A percentile compares a stretch with the other conserved stretches of the same genome.
Evolutionary conservation across 2,329 filamentous ascomycete genomes (phyloP).

Genomic region (Fusarium metavorans): DNA sequence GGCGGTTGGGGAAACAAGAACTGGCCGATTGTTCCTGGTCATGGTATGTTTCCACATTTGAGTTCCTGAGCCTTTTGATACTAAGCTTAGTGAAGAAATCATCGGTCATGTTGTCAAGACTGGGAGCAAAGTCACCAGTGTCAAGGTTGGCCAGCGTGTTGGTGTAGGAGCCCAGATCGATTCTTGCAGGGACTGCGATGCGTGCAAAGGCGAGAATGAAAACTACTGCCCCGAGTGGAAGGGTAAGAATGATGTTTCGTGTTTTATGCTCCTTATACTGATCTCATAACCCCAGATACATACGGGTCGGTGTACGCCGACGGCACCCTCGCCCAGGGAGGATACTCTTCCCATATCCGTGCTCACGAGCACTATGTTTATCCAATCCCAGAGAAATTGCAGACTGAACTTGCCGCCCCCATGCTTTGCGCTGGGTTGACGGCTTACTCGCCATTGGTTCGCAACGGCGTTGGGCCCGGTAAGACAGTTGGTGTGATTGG

Average conservation of each 20-base stretch:
- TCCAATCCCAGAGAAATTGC: constrained; percentile 66
- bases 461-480: constrained; percentile 76
- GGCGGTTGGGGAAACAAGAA: constrained; percentile 54
- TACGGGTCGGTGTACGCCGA: constrained; percentile 69
- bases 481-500: constrained; percentile 77
- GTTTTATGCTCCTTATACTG: too few species aligned
- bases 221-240: constrained; percentile 70
- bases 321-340: constrained; percentile 74
- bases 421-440: constrained; percentile 85
- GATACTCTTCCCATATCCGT: constrained; percentile 64
- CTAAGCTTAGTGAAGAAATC: constrained; percentile 58
- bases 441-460: constrained; percentile 75
- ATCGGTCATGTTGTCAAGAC: constrained; percentile 68
- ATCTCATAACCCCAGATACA: constrained; percentile 38
- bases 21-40: not conserved
- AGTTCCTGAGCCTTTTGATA: too few species aligned
- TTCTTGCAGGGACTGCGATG: constrained; percentile 50
- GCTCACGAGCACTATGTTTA: constrained; percentile 70
- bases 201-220: constrained; percentile 62
- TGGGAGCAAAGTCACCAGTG: constrained; percentile 60
- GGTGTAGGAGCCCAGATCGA: constrained; percentile 48
- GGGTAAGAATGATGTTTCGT: too few species aligned
- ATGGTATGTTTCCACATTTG: not conserved
- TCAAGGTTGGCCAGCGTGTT: constrained; percentile 74
- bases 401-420: constrained; percentile 67